Evolutionary conservation across 305 asterid species (phyloP).

Genomic region (Ajuga reptans): DNA sequence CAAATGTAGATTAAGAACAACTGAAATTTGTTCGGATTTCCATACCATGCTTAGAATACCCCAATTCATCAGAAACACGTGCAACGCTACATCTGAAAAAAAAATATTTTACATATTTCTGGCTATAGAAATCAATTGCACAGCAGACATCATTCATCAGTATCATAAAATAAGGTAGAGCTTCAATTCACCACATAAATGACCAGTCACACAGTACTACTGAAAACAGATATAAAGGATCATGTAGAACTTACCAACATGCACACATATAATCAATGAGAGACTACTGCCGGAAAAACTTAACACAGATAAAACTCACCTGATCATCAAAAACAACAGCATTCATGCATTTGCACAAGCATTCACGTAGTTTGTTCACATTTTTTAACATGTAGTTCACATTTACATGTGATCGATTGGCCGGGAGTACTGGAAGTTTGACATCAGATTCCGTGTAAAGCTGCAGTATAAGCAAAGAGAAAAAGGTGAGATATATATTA

Average conservation of each 20-base stretch:
- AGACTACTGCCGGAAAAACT: neutral
- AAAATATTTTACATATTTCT: neutral
- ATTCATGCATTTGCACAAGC: conserved; percentile 44
- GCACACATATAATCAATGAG: neutral
- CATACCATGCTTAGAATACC: neutral
- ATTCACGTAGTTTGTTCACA: conserved; percentile 56
- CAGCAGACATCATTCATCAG: neutral
- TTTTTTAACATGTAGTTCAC: conserved; percentile 34
- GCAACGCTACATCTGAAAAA: neutral
- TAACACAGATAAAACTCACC: conserved; percentile 33
- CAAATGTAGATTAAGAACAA: neutral
- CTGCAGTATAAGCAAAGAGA: conserved; percentile 34
- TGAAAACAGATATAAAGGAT: neutral
- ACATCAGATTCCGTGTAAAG: conserved; percentile 25
- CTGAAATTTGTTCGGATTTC: neutral
- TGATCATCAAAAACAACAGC: conserved; percentile 56
- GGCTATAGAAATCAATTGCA: neutral
- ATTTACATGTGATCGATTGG: conserved; percentile 29
- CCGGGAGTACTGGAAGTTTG: conserved; percentile 38
- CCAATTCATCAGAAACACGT: neutral
- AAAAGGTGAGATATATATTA: conserved; percentile 9
- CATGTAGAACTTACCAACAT: neutral
- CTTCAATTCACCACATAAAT: neutral
- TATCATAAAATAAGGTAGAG: neutral
- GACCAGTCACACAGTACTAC: neutral